A percentile compares a stretch with the other conserved stretches of the same genome.
These are phyloP conservation scores for Mycotypha africana DNA, from an alignment of 371 early-diverging fungal species.

Conservation along the genomic window DNA sequence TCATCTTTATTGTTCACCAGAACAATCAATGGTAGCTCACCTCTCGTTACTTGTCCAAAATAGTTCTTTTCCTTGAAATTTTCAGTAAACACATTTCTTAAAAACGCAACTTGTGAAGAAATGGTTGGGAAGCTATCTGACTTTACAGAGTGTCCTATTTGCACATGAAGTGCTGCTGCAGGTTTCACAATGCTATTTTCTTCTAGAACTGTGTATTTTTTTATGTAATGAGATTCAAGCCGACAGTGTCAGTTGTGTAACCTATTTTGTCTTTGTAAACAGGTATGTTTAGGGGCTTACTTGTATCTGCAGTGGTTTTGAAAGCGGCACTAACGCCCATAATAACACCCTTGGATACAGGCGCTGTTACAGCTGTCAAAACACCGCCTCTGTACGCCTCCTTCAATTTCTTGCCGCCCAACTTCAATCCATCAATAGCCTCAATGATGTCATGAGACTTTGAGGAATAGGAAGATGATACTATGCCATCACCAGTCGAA, in stretches of 20 bases:
- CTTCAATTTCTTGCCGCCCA: slow-evolving; percentile 46
- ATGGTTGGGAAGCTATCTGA: slow-evolving; percentile 49
- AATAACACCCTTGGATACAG: slow-evolving; percentile 30
- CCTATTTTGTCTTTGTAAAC: not conserved
- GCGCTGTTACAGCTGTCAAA: slow-evolving; percentile 43
- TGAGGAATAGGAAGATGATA: slow-evolving; percentile 6
- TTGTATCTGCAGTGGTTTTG: slow-evolving; percentile 37
- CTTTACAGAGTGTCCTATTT: slow-evolving; percentile 46
- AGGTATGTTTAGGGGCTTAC: slow-evolving; percentile 10
- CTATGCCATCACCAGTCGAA: slow-evolving; percentile 45
- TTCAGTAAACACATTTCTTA: slow-evolving; percentile 45
- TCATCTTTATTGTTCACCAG: slow-evolving; percentile 64
- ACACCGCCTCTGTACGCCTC: slow-evolving; percentile 58
- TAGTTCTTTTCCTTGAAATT: slow-evolving; percentile 18
- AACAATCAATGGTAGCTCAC: slow-evolving; percentile 60
- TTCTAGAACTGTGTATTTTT: slow-evolving; percentile 8
- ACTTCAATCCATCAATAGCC: slow-evolving; percentile 52
- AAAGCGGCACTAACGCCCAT: slow-evolving; percentile 48
- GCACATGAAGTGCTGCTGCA: slow-evolving; percentile 60
- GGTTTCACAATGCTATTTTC: slow-evolving; percentile 27
- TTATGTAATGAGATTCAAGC: no score
- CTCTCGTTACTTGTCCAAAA: slow-evolving; percentile 45
- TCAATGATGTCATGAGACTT: slow-evolving; percentile 25
- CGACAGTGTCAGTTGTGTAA: no score
- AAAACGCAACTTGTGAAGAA: slow-evolving; percentile 57